Evolutionary conservation across 2,329 filamentous ascomycete genomes (phyloP), one percentile per base, ranked within the genome.

Genomic region (Arthrobotrys pseudoclavata): DNA sequence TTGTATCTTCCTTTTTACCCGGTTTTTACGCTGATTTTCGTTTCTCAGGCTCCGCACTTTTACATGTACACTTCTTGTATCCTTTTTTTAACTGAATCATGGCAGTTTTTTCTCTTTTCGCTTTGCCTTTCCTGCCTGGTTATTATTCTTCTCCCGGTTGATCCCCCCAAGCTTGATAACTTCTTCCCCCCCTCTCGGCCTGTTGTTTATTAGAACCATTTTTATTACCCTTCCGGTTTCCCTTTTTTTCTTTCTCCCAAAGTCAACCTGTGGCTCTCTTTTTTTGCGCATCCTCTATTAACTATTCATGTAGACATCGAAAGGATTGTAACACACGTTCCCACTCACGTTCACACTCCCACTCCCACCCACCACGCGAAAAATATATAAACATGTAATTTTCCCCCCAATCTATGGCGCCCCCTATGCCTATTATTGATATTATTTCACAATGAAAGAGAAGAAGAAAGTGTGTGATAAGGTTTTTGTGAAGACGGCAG

Each of bases 61-160:
- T 61, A 70, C 69, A 66, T 72, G 60, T 75, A 69, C 26, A 69
- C 52, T 69, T 75, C 70, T 62, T 68, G 62, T 75, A 69, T 68
- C 67, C 61, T 67, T 62, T 77, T 62, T 50, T 45, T 26, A 24
- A n/a, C 34, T 42, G 18, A 63, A 22, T 42, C 29, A 64, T 64
- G 50, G 52, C 60, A 61, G 62, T 79, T 75, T 76, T 68, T 80
- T 76, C 70, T 66, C 47, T 48, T 66, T 79, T 52, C 66, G 47
- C 70, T 64, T 40, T 40, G 12, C 12, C 15, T 40, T 40, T 37
- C 12, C 13, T 40, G 69, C 63, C 78, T 79, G 64, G 69, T 67
- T 66, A 64, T 76, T 72, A 67, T 79, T 60, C 76, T 79, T 79
- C 76, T 80, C 69, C 79, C 62, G 53, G 79, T 67, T 69, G 69